Evolutionary conservation across 768 basidiomycete species (phyloP).

Genomic region (Lyophyllum shimeji): DNA sequence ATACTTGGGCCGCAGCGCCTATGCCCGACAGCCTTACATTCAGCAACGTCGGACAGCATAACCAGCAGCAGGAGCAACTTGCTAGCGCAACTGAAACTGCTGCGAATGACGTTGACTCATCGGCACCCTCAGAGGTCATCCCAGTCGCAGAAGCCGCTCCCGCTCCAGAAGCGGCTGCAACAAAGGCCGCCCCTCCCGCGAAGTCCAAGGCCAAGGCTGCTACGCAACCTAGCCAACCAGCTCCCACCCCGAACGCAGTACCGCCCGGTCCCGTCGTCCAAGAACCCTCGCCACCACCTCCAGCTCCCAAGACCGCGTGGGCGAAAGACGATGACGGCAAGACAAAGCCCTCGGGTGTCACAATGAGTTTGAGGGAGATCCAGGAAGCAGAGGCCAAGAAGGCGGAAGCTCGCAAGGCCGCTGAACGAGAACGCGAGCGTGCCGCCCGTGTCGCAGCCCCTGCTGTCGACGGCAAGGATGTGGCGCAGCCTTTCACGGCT

Average conservation of each 20-base stretch:
- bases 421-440: constrained; percentile 71
- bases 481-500: constrained; percentile 59
- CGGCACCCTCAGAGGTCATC: constrained; percentile 10
- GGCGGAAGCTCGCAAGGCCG: constrained; percentile 71
- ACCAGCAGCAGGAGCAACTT: constrained; percentile 46
- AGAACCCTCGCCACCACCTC: constrained; percentile 21
- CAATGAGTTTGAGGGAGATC: constrained; percentile 86
- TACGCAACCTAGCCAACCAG: constrained; percentile 15
- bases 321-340: constrained; percentile 68
- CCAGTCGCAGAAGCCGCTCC: constrained; percentile 12
- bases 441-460: constrained; percentile 46
- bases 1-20: constrained; percentile 43
- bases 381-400: constrained; percentile 91
- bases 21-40: constrained; percentile 54
- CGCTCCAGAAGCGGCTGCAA: constrained; percentile 15
- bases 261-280: constrained; percentile 15
- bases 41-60: constrained; percentile 59
- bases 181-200: constrained; percentile 16
- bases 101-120: constrained; percentile 8
- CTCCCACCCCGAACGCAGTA: constrained; percentile 13
- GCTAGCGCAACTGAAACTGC: constrained; percentile 17
- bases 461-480: constrained; percentile 44
- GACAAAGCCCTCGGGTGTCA: constrained; percentile 36
- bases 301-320: constrained; percentile 59
- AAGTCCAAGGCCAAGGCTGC: constrained; percentile 20